phyloP scores from a whole-genome alignment of 148 eudicot species.

The Vaccinium myrtillus region DNA sequence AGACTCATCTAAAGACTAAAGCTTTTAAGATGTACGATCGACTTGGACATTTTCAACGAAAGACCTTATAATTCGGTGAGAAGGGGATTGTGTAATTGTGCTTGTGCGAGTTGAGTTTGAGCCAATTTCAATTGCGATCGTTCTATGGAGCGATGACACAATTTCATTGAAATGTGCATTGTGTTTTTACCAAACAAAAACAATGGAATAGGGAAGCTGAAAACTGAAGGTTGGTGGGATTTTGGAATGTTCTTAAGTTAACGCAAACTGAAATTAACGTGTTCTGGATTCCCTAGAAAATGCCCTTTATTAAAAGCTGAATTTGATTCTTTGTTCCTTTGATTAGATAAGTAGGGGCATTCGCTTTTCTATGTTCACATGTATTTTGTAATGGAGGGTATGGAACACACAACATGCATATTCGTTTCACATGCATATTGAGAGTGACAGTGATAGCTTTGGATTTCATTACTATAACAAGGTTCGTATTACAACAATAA shows the following conservation, averaged over 20 bases:
- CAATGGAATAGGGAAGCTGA: no score
- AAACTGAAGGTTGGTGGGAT: neutral
- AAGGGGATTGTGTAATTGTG: neutral
- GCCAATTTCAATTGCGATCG: neutral
- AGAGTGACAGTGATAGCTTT: neutral
- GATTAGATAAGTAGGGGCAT: neutral
- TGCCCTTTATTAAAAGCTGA: neutral
- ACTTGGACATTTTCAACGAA: neutral
- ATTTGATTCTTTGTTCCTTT: neutral
- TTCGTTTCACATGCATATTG: neutral
- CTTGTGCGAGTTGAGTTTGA: neutral
- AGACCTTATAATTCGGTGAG: neutral
- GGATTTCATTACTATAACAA: no score
- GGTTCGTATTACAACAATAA: no score
- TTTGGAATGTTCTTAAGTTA: neutral
- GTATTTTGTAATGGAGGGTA: neutral
- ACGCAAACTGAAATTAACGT: neutral
- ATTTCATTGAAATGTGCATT: neutral
- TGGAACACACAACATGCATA: neutral
- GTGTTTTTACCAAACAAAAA: no score
- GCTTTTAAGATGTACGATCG: neutral
- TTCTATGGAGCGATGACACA: no score
- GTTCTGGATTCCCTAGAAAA: neutral
- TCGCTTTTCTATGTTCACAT: neutral
- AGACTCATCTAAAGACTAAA: neutral